Percentiles rank a stretch among this genome's conserved stretches.
Evolutionary conservation across 2,329 filamentous ascomycete species (phyloP).

Genomic region (Diaporthe humulicola): DNA sequence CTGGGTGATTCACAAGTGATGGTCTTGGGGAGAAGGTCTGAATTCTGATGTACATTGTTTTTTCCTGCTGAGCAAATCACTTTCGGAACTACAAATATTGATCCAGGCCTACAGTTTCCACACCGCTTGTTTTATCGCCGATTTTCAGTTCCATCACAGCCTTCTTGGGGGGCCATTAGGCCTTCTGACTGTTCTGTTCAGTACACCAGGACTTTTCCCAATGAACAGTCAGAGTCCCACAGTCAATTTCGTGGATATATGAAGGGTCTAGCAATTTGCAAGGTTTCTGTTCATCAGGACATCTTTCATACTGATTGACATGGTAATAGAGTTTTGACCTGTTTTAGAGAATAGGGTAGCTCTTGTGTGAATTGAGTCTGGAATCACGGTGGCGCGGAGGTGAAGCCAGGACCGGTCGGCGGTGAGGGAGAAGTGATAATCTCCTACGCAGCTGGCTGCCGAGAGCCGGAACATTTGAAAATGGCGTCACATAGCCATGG

Average conservation of each 20-base stretch:
- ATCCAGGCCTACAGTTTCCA: background rate
- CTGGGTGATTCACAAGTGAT: background rate
- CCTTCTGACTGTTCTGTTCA: background rate
- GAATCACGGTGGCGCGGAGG: background rate
- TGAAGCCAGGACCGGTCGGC: background rate
- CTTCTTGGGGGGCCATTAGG: too few species aligned
- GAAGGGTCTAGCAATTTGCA: background rate
- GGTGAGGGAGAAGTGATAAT: background rate
- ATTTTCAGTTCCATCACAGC: fast-evolving
- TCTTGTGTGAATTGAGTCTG: background rate
- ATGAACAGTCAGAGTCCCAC: background rate
- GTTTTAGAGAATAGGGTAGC: background rate
- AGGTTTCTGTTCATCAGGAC: background rate
- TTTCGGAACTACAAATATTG: background rate
- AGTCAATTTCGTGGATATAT: too few species aligned
- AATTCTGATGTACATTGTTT: background rate
- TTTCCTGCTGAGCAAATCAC: background rate
- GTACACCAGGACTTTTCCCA: too few species aligned
- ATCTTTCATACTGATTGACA: background rate
- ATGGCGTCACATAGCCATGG: background rate
- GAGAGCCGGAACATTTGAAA: background rate
- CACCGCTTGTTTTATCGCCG: too few species aligned
- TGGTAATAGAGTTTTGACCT: too few species aligned
- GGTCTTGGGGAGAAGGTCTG: background rate
- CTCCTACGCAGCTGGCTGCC: background rate